phyloP scores from a whole-genome alignment of 2,329 filamentous ascomycete species.

The Paracorniculantispora psalliotae region DNA sequence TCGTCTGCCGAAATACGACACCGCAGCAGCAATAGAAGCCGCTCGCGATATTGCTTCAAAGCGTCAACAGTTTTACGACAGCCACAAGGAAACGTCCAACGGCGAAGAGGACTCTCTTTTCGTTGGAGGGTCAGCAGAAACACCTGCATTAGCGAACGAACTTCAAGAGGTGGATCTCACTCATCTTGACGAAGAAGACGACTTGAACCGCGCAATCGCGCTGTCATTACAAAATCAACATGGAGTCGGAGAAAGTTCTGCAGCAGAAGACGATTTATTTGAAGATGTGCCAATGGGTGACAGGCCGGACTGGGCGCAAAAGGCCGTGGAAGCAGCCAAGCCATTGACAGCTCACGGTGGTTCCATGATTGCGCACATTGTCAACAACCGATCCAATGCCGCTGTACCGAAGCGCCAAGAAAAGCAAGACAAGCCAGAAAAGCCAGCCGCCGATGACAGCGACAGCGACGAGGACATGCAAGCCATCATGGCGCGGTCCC shows the following conservation, averaged over 20 bases:
- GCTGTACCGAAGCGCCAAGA: slow-evolving; percentile 42
- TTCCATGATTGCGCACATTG: slow-evolving; percentile 64
- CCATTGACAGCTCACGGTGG: slow-evolving; percentile 49
- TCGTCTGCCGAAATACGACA: slow-evolving; percentile 59
- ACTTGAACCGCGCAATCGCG: slow-evolving; percentile 76
- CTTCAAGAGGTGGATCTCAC: slow-evolving; percentile 33
- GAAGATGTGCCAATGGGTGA: slow-evolving; percentile 42
- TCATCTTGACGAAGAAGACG: slow-evolving; percentile 45
- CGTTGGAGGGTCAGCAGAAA: slow-evolving; percentile 29
- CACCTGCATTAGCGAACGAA: slow-evolving; percentile 17
- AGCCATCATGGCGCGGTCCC: slow-evolving; percentile 67
- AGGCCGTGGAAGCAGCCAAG: slow-evolving; percentile 43
- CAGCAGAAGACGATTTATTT: slow-evolving; percentile 39
- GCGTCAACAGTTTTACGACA: slow-evolving; percentile 26
- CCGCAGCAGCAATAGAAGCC: slow-evolving; percentile 21
- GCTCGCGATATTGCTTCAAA: slow-evolving; percentile 22
- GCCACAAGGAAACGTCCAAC: slow-evolving; percentile 14
- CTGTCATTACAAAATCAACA: slow-evolving; percentile 72
- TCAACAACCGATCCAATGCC: slow-evolving; percentile 68
- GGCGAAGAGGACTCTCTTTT: slow-evolving; percentile 49
- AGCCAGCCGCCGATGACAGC: slow-evolving; percentile 39
- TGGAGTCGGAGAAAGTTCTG: slow-evolving; percentile 27
- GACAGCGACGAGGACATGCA: slow-evolving; percentile 79
- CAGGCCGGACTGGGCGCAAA: slow-evolving; percentile 52
- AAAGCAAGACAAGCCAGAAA: too few relatives aligned